These are phyloP conservation scores for Aschersonia sp. DNA, from an alignment of 2,329 filamentous ascomycete species.

Conservation along the genomic window DNA sequence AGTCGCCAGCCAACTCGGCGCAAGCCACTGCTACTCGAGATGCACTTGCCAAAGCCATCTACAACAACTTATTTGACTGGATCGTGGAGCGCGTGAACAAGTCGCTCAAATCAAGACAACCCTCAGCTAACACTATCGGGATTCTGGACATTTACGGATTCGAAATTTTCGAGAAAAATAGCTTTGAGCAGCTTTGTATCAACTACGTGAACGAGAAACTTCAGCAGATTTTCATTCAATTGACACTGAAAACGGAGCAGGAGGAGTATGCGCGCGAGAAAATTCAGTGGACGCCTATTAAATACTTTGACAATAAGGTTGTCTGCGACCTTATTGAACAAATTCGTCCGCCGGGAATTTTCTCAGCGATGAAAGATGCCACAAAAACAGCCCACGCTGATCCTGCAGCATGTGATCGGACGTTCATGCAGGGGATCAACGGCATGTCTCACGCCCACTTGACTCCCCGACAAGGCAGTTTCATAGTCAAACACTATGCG, in stretches of 20 bases:
- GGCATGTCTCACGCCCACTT: slow-evolving; percentile 86
- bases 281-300: slow-evolving; percentile 98
- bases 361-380: slow-evolving; percentile 92
- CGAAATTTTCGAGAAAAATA: slow-evolving; percentile 98
- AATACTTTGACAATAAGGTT: slow-evolving; percentile 98
- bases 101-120: slow-evolving; percentile 65
- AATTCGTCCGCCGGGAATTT: slow-evolving; percentile 76
- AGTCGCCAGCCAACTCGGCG: slow-evolving; percentile 69
- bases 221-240: slow-evolving; percentile 97
- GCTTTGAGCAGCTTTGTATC: slow-evolving; percentile 97
- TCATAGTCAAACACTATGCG: slow-evolving; percentile 98
- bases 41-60: slow-evolving; percentile 87
- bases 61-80: slow-evolving; percentile 97
- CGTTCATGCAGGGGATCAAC: slow-evolving; percentile 87
- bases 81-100: slow-evolving; percentile 86
- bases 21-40: slow-evolving; percentile 82
- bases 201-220: slow-evolving; percentile 99
- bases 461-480: slow-evolving; percentile 81
- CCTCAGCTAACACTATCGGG: slow-evolving; percentile 72
- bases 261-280: slow-evolving; percentile 93
- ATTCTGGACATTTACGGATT: slow-evolving; percentile 99
- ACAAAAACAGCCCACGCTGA: slow-evolving; percentile 98
- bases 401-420: slow-evolving; percentile 83
- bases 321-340: slow-evolving; percentile 96
- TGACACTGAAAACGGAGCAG: slow-evolving; percentile 92